Conservation (phyloP, 176 grass and related monocot genomes). For the Triticum timopheevii region DNA sequence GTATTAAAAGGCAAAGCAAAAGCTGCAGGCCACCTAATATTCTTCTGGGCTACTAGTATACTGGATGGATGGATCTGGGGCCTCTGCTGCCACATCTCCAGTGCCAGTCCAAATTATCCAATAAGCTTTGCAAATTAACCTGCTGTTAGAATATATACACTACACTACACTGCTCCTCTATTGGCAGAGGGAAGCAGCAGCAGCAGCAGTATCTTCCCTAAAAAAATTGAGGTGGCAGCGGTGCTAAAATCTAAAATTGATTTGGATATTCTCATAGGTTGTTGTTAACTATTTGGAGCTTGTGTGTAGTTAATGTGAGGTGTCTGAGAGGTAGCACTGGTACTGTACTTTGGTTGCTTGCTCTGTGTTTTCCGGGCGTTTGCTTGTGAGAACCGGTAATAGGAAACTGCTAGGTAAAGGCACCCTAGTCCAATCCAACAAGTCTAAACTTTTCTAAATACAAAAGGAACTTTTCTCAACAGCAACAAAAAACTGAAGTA, state of each 20-base stretch:
- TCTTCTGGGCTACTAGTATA: constrained; percentile 19
- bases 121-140: background rate
- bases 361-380: too few species aligned
- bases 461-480: too few species aligned
- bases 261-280: background rate
- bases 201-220: background rate
- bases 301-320: background rate
- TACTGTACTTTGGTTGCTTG: background rate
- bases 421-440: too few species aligned
- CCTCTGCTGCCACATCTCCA: background rate
- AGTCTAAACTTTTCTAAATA: background rate
- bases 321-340: too few species aligned
- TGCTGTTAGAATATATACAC: background rate
- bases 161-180: too few species aligned
- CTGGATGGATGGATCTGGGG: background rate
- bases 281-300: background rate
- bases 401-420: too few species aligned
- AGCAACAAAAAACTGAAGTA: too few species aligned
- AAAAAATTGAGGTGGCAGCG: background rate
- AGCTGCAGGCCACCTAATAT: constrained; percentile 50
- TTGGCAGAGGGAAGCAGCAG: too few species aligned
- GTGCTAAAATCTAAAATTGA: background rate
- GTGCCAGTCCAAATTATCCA: background rate
- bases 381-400: too few species aligned
- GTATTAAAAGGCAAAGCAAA: constrained; percentile 37